Evolutionary conservation across 2,329 filamentous ascomycete species (phyloP).

Genomic region (Fusarium staphyleae): DNA sequence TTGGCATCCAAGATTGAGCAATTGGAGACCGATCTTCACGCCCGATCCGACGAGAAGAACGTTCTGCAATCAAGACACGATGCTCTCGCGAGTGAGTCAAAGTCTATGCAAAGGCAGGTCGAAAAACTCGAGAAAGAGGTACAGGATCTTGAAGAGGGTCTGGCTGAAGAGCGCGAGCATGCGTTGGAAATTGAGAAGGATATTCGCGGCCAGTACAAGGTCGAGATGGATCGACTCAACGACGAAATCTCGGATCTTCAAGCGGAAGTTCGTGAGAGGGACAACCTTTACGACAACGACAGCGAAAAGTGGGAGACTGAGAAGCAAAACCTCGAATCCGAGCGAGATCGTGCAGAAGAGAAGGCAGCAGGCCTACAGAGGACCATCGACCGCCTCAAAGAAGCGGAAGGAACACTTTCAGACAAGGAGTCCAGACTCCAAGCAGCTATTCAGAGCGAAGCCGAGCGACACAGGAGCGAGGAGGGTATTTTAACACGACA

Average conservation of each 20-base stretch:
- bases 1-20: slow-evolving; percentile 61
- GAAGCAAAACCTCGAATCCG: slow-evolving; percentile 66
- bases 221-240: slow-evolving; percentile 59
- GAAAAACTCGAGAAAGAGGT: slow-evolving; percentile 56
- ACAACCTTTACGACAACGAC: slow-evolving; percentile 74
- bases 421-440: slow-evolving; percentile 72
- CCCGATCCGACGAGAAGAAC: slow-evolving; percentile 70
- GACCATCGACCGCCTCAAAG: slow-evolving; percentile 73
- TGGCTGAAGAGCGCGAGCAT: slow-evolving; percentile 63
- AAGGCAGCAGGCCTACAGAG: slow-evolving; percentile 71
- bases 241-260: slow-evolving; percentile 69
- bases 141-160: slow-evolving; percentile 55
- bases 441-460: slow-evolving; percentile 73
- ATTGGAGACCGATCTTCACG: slow-evolving; percentile 65
- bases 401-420: slow-evolving; percentile 71
- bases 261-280: slow-evolving; percentile 71
- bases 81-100: slow-evolving; percentile 69
- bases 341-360: slow-evolving; percentile 72
- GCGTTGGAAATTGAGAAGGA: slow-evolving; percentile 67
- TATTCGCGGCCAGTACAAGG: slow-evolving; percentile 54
- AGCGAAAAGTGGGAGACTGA: slow-evolving; percentile 76
- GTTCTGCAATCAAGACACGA: slow-evolving; percentile 74
- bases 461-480: slow-evolving; percentile 74
- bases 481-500: slow-evolving; percentile 75
- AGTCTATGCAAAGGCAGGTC: slow-evolving; percentile 71